phyloP scores from a whole-genome alignment of 192 early-diverging fungal genomes.

The Coemansia sp. region DNA sequence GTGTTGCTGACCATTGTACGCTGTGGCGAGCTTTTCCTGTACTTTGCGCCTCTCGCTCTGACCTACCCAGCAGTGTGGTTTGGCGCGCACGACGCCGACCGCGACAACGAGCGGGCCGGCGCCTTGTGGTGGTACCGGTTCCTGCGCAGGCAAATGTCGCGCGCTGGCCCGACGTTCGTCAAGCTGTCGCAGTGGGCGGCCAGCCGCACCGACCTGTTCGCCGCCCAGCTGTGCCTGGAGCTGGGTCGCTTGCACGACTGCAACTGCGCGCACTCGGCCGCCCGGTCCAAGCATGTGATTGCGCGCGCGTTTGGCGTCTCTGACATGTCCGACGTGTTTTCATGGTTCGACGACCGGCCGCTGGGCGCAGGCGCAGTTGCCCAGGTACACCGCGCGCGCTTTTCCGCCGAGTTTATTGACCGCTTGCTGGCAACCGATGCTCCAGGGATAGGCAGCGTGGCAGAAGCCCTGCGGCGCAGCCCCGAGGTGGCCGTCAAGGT shows the following conservation, averaged over 20 bases:
- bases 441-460: background rate
- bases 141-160: slow-evolving; percentile 77
- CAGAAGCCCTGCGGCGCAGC: slow-evolving; percentile 34
- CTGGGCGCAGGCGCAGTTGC: slow-evolving; percentile 96
- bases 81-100: slow-evolving; percentile 53
- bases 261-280: slow-evolving; percentile 76
- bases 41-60: slow-evolving; percentile 74
- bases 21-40: slow-evolving; percentile 61
- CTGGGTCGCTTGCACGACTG: slow-evolving; percentile 83
- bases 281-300: slow-evolving; percentile 66
- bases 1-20: slow-evolving; percentile 50
- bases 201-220: slow-evolving; percentile 88
- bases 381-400: slow-evolving; percentile 67
- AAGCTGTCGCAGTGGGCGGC: slow-evolving; percentile 97
- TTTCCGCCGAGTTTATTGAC: slow-evolving; percentile 24
- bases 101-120: slow-evolving; percentile 60
- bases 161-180: slow-evolving; percentile 94
- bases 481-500: slow-evolving; percentile 85
- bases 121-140: slow-evolving; percentile 87
- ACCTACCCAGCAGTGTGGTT: slow-evolving; percentile 63
- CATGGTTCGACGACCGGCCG: slow-evolving; percentile 71
- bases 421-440: slow-evolving; percentile 10
- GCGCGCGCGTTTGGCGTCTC: slow-evolving; percentile 64
- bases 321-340: slow-evolving; percentile 77
- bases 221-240: slow-evolving; percentile 69